Percentiles rank a stretch among this genome's conserved stretches.
Evolutionary conservation across 805 yeast species (phyloP).

Genomic region (Candida ortonii): DNA sequence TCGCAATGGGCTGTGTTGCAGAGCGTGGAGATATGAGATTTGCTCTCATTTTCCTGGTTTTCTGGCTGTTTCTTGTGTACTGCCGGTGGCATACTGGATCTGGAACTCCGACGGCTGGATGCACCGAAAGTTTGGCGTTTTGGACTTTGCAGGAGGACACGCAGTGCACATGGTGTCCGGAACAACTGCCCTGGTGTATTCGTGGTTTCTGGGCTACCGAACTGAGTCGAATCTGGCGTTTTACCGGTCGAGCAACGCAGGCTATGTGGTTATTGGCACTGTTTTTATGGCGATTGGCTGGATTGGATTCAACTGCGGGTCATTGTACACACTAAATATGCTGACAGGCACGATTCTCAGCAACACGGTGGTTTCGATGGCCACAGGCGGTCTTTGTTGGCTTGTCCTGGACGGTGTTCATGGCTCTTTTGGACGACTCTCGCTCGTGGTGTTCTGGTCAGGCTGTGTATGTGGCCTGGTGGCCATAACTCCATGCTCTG

Average conservation of each 20-base stretch:
- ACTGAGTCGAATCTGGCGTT: conserved; percentile 60
- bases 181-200: conserved; percentile 79
- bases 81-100: conserved; percentile 89
- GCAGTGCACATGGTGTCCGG: conserved; percentile 89
- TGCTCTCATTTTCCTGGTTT: conserved; percentile 66
- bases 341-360: conserved; percentile 76
- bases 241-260: conserved; percentile 84
- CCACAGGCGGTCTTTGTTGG: conserved; percentile 83
- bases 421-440: conserved; percentile 62
- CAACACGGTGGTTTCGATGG: conserved; percentile 80
- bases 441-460: conserved; percentile 88
- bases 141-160: conserved; percentile 95
- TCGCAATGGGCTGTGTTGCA: conserved; percentile 82
- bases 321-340: conserved; percentile 72
- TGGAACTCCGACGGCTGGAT: conserved; percentile 95
- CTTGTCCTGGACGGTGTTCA: conserved; percentile 70
- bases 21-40: conserved; percentile 87
- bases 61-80: conserved; percentile 86
- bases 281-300: conserved; percentile 81
- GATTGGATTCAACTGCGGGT: conserved; percentile 88
- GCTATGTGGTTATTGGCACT: conserved; percentile 83
- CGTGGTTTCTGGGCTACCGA: conserved; percentile 71
- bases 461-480: conserved; percentile 90
- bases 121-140: conserved; percentile 63
- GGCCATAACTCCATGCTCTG: conserved; percentile 93